Evolutionary conservation across 805 yeast genomes (phyloP).

Genomic region (Scheffersomyces ergatensis): DNA sequence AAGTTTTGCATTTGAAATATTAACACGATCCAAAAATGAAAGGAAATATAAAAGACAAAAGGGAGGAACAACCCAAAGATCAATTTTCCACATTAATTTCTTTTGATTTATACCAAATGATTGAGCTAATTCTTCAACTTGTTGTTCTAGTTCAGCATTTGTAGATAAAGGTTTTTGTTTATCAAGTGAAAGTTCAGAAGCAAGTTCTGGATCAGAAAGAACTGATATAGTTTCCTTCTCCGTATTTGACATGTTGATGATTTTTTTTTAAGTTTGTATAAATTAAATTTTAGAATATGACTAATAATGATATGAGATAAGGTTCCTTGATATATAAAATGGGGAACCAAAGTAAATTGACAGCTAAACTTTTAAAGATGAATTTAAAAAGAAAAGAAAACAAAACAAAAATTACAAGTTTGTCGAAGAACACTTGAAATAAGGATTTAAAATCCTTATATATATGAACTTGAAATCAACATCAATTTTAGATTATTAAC

Average conservation of each 20-base stretch:
- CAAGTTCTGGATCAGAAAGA: neutral
- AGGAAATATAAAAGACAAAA: conserved; percentile 71
- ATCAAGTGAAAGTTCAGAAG: neutral
- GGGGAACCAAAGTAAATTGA: too few relatives aligned
- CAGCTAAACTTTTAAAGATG: too few relatives aligned
- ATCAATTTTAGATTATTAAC: too few relatives aligned
- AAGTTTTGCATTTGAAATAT: conserved; percentile 76
- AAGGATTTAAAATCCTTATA: too few relatives aligned
- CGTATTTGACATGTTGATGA: neutral
- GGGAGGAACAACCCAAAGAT: conserved; percentile 71
- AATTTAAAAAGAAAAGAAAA: too few relatives aligned
- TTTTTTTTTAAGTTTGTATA: too few relatives aligned
- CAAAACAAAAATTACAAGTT: too few relatives aligned
- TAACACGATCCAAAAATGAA: conserved; percentile 78
- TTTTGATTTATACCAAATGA: conserved; percentile 49
- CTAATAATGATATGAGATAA: too few relatives aligned
- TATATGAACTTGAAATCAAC: too few relatives aligned
- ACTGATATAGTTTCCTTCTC: neutral
- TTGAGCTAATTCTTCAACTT: conserved; percentile 20
- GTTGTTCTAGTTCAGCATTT: conserved; percentile 1
- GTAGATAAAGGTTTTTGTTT: neutral
- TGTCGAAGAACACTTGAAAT: too few relatives aligned
- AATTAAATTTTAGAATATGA: too few relatives aligned
- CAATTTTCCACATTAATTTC: conserved; percentile 62
- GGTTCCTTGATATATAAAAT: too few relatives aligned